Conservation (phyloP, 805 yeast genomes). For the Ogataea pini region DNA sequence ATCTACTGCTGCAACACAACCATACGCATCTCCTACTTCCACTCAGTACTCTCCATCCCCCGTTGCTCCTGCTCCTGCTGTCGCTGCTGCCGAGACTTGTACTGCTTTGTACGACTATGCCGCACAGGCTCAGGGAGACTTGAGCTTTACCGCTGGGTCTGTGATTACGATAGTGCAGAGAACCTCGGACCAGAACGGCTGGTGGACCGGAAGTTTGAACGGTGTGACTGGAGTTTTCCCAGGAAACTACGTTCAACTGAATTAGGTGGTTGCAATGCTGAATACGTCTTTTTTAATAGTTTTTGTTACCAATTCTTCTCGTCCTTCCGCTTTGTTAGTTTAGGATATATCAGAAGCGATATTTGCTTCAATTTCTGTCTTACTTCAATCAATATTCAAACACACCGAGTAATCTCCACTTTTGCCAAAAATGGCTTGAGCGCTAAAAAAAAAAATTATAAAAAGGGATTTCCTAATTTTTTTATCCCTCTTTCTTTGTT, state of each 20-base stretch:
- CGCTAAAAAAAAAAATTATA: neutral
- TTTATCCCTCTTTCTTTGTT: neutral
- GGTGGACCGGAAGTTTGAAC: constrained; percentile 95
- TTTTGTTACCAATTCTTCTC: neutral
- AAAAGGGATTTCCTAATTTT: neutral
- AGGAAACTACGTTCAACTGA: constrained; percentile 89
- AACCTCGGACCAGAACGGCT: constrained; percentile 83
- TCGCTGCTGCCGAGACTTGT: constrained; percentile 56
- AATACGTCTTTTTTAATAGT: no score
- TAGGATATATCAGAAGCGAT: neutral
- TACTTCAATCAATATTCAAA: no score
- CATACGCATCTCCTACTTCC: constrained; percentile 28
- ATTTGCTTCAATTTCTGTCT: no score
- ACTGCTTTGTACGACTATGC: constrained; percentile 89
- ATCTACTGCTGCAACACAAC: constrained; percentile 27
- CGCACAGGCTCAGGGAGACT: constrained; percentile 93
- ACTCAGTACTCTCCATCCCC: constrained; percentile 39
- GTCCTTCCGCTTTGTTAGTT: neutral
- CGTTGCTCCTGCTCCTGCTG: constrained; percentile 33
- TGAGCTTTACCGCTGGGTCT: constrained; percentile 85
- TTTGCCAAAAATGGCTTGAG: no score
- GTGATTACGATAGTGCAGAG: constrained; percentile 80
- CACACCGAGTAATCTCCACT: no score
- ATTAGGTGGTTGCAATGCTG: constrained; percentile 35
- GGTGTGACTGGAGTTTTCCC: constrained; percentile 94